These are phyloP conservation scores for Boeremia lycopersici DNA, from an alignment of 2,329 filamentous ascomycete genomes.

Conservation along the genomic window DNA sequence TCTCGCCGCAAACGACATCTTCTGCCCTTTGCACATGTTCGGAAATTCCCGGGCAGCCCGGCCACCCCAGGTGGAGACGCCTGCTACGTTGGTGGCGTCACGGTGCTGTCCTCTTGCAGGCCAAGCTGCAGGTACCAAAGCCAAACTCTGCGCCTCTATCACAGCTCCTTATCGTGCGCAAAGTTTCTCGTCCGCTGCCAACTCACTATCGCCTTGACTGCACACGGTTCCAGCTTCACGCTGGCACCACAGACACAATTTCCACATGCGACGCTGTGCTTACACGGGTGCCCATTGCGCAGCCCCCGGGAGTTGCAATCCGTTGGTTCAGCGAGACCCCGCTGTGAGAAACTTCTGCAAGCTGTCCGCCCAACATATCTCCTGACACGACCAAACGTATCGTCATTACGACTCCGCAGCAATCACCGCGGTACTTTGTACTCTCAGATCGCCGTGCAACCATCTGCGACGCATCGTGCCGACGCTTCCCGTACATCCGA, in stretches of 20 bases:
- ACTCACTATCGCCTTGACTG: conserved; percentile 1
- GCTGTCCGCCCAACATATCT: conserved; percentile 18
- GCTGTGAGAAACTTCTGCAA: conserved; percentile 22
- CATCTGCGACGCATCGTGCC: conserved; percentile 8
- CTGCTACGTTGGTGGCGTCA: conserved; percentile 27
- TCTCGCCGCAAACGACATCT: conserved; percentile 25
- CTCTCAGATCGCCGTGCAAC: conserved; percentile 2
- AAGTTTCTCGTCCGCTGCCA: not conserved
- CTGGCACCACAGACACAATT: conserved; percentile 6
- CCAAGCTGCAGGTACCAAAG: conserved; percentile 14
- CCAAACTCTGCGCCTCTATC: conserved; percentile 17
- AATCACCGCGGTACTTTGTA: conserved; percentile 8
- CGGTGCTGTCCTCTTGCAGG: conserved; percentile 22
- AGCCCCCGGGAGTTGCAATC: conserved; percentile 8
- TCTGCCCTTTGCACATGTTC: conserved; percentile 19
- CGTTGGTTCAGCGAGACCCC: conserved; percentile 19
- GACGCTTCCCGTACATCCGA: conserved; percentile 15
- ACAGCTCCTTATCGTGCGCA: conserved; percentile 12
- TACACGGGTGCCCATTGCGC: conserved; percentile 12
- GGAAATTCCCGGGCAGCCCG: conserved; percentile 10
- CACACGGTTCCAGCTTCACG: conserved; percentile 6
- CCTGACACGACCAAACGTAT: conserved; percentile 13
- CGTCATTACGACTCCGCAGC: conserved; percentile 10
- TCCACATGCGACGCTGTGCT: conserved; percentile 10
- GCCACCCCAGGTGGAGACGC: conserved; percentile 17